Conservation (phyloP, 169 alveolate species). For the Plasmodium gallinaceum region DNA sequence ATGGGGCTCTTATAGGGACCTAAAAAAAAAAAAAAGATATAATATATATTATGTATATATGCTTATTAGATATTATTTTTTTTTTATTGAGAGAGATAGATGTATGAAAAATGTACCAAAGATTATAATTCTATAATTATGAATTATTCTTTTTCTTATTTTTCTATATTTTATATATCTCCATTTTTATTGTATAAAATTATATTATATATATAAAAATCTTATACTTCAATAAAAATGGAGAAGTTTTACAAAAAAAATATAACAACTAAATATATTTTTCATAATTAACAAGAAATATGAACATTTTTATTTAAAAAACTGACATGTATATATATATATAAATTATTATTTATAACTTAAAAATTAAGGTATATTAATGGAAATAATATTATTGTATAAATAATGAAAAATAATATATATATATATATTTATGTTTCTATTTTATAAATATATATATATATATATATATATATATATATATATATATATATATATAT, state of each 20-base stretch:
- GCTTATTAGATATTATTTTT: not conserved
- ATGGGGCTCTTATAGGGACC: constrained; percentile 92
- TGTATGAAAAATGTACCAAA: constrained; percentile 39
- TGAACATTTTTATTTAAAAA: too few relatives aligned
- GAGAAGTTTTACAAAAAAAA: not conserved
- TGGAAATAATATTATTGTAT: not conserved
- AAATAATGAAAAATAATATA: not conserved
- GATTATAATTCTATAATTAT: constrained; percentile 25
- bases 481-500: not conserved
- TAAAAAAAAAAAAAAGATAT: constrained; percentile 1
- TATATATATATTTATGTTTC: not conserved
- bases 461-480: not conserved
- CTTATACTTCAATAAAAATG: constrained; percentile 8
- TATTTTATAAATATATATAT: not conserved
- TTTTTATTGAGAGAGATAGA: not conserved
- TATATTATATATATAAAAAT: not conserved
- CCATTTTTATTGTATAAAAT: constrained; percentile 21
- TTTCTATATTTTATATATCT: constrained; percentile 26
- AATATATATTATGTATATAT: not conserved
- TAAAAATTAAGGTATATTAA: too few relatives aligned
- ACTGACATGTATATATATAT: too few relatives aligned
- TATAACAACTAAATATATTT: not conserved
- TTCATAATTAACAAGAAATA: too few relatives aligned
- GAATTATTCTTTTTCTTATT: constrained; percentile 35
- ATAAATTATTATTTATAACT: too few relatives aligned